Base-by-base conservation (phyloP, 2,329 filamentous ascomycete species). In the Penicillium corylophilum region DNA sequence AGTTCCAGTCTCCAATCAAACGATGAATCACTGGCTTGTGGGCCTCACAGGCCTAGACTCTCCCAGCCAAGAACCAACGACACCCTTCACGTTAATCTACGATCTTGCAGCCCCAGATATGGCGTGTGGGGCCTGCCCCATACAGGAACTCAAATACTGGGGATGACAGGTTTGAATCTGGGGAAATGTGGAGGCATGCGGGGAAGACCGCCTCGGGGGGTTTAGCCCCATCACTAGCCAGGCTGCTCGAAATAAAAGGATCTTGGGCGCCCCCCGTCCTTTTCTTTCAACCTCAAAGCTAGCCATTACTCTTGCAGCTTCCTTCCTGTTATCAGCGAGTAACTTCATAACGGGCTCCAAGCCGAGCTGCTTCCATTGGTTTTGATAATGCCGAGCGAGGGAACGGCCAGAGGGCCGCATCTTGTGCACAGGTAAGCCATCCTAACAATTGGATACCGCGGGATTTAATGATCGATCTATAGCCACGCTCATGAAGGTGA, bases 401-500 rank as follows among this genome's bases (percentile, higher is more conserved):
- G 13, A 35, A 31, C 29, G 42, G 43, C 23, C 9, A 28, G 29
- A 44, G 35, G 39, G 33, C 45, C 46, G 15, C 24, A 53, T 44
- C 51, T 54, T 40, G 53, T 48, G 4, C 55, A 57, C 9, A 57
- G 55, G 55, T 55, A 50, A 4, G 3, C 20, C 31, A 10, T 13
- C 1, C 6, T 5, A 2, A 15, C 10, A 10, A 48, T 18, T 24
- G 4, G 22, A 9, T 9, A 16, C 2, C n/a, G 13, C 2, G 20
- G 7, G 5, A 16, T 18, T 26, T 52, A 15, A 44, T 13, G 9
- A 18, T 12, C n/a, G 5, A 13, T 13, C 10, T 4, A 20, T 44
- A 82, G 80, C 62, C 80, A 82, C 68, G 80, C 80, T 4, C 79
- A 78, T 53, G 81, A 82, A 64, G 79, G 77, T 56, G 78, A 77